Evolutionary conservation across 768 basidiomycete species (phyloP).

Genomic region (Clitopilus passeckerianus): DNA sequence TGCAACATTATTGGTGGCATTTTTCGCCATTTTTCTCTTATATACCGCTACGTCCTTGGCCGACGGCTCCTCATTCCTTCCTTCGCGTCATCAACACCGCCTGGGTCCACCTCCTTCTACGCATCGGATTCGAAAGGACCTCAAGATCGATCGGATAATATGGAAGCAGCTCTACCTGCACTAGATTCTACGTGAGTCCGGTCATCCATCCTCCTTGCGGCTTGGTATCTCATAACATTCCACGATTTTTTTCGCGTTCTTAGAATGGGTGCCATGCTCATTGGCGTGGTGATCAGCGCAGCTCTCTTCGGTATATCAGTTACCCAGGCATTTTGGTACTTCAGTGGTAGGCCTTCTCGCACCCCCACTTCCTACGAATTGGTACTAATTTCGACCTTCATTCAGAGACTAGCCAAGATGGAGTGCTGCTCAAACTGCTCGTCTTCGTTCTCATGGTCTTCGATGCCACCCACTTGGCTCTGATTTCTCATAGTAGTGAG

Average conservation of each 20-base stretch:
- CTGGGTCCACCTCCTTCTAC: too few species aligned
- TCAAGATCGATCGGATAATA: background rate
- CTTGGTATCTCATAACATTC: background rate
- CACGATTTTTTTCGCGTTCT: background rate
- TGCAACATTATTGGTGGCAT: too few species aligned
- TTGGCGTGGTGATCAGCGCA: conserved; percentile 14
- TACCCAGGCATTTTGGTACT: conserved; percentile 16
- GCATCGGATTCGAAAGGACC: background rate
- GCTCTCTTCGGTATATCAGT: conserved; percentile 14
- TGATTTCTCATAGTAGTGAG: background rate
- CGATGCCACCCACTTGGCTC: background rate
- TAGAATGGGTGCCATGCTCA: conserved; percentile 15
- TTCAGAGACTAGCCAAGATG: conserved; percentile 13
- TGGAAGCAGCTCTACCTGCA: background rate
- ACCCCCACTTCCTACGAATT: too few species aligned
- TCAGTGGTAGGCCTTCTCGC: conserved; percentile 7
- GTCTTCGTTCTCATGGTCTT: conserved; percentile 2
- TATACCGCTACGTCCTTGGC: background rate
- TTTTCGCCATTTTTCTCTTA: background rate
- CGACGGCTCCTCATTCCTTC: background rate
- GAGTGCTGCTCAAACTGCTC: conserved; percentile 6
- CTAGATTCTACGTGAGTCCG: background rate
- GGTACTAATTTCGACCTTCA: too few species aligned
- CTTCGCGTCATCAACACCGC: background rate
- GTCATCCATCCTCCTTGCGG: background rate